These are phyloP conservation scores for Kregervanrija delftensis DNA, from an alignment of 805 yeast species.

Conservation along the genomic window DNA sequence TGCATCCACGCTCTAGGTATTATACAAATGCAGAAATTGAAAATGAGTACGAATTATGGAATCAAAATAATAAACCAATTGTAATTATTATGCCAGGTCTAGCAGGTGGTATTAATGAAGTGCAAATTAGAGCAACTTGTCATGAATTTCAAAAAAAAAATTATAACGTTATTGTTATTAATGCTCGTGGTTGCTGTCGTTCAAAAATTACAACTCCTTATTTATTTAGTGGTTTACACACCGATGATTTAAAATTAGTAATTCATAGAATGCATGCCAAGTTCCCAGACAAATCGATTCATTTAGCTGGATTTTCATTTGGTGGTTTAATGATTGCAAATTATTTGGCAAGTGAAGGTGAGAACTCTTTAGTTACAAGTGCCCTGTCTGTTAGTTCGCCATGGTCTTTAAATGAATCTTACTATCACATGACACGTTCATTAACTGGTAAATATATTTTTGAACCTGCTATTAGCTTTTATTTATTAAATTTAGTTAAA, in stretches of 20 bases:
- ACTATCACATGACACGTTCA: conserved; percentile 34
- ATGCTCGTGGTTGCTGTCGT: conserved; percentile 73
- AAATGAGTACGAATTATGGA: conserved; percentile 26
- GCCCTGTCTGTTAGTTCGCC: conserved; percentile 61
- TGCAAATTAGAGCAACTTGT: conserved; percentile 54
- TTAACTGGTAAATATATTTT: conserved; percentile 35
- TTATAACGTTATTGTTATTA: conserved; percentile 54
- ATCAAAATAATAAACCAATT: conserved; percentile 42
- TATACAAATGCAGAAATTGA: conserved; percentile 39
- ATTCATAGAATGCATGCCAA: conserved; percentile 50
- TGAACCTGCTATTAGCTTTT: conserved; percentile 34
- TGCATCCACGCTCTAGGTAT: conserved; percentile 67
- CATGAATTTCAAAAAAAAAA: conserved; percentile 33
- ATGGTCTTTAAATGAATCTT: conserved; percentile 61
- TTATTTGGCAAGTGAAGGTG: conserved; percentile 63
- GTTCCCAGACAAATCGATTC: conserved; percentile 33
- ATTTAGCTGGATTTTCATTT: conserved; percentile 61
- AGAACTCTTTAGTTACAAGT: conserved; percentile 44
- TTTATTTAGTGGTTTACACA: conserved; percentile 60
- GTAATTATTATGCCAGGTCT: conserved; percentile 63
- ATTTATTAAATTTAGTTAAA: conserved; percentile 36
- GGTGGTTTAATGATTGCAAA: conserved; percentile 65
- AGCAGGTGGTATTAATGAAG: conserved; percentile 77
- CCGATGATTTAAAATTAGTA: conserved; percentile 60
- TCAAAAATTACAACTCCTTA: conserved; percentile 65